phyloP scores from a whole-genome alignment of 257 asterid genomes.

The Leonotis leonurus region DNA sequence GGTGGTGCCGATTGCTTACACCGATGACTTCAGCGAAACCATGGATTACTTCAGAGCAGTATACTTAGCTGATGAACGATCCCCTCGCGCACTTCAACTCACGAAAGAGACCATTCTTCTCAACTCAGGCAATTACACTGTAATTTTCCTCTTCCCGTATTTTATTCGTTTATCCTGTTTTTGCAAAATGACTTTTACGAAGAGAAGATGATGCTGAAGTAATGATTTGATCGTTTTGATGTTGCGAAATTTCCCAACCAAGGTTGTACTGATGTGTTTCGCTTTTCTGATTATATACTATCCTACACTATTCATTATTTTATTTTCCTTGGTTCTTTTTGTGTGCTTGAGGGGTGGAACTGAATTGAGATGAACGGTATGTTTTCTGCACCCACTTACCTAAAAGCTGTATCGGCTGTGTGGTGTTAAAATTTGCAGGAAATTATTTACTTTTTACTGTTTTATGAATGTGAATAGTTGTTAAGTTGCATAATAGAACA shows the following conservation, averaged over 20 bases:
- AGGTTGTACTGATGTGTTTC: neutral
- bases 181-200: neutral
- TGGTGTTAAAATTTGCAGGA: neutral
- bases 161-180: neutral
- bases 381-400: neutral
- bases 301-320: neutral
- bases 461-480: neutral
- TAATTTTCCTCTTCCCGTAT: slow-evolving; percentile 10
- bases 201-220: neutral
- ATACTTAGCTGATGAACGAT: slow-evolving; percentile 74
- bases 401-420: neutral
- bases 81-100: slow-evolving; percentile 71
- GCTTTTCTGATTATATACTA: neutral
- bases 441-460: neutral
- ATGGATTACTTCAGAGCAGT: slow-evolving; percentile 90
- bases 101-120: slow-evolving; percentile 63
- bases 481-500: neutral
- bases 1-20: slow-evolving; percentile 77
- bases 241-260: neutral
- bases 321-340: neutral
- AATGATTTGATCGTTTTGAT: neutral
- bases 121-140: slow-evolving; percentile 90
- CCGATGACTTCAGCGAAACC: slow-evolving; percentile 67
- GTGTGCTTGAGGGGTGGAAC: neutral
- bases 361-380: neutral